A percentile compares a stretch with the other conserved stretches of the same genome.
These are phyloP conservation scores for Boletus sp. DNA, from an alignment of 768 basidiomycete genomes.

Conservation along the genomic window DNA sequence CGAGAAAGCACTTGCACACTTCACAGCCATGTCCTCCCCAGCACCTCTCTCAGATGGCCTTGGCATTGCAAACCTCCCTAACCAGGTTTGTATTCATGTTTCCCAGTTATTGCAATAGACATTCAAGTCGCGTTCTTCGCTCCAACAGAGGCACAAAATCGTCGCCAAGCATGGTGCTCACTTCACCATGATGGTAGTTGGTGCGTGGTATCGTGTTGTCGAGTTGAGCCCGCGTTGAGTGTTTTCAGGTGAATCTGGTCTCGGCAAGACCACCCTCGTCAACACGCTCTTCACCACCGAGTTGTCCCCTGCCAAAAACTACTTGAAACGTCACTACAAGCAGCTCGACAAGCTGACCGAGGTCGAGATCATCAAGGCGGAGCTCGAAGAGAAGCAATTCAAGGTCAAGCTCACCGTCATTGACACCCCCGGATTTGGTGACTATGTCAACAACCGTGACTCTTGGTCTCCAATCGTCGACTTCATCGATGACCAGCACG, in stretches of 20 bases:
- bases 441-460: slow-evolving; percentile 99
- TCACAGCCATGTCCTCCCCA: slow-evolving; percentile 27
- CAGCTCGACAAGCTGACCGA: slow-evolving; percentile 99
- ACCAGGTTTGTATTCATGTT: slow-evolving; percentile 67
- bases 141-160: slow-evolving; percentile 90
- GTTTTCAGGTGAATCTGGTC: slow-evolving; percentile 83
- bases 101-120: neutral
- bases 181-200: slow-evolving; percentile 99
- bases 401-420: slow-evolving; percentile 99
- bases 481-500: slow-evolving; percentile 96
- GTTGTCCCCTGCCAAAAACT: slow-evolving; percentile 89
- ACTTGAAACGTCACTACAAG: slow-evolving; percentile 84
- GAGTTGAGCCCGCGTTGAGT: neutral
- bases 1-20: slow-evolving; percentile 13
- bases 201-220: slow-evolving; percentile 39
- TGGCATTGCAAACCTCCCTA: slow-evolving; percentile 95
- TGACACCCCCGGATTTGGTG: slow-evolving; percentile 98
- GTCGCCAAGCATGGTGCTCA: slow-evolving; percentile 96
- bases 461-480: slow-evolving; percentile 98
- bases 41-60: slow-evolving; percentile 64
- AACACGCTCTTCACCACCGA: slow-evolving; percentile 99
- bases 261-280: slow-evolving; percentile 97
- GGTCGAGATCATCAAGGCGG: slow-evolving; percentile 98
- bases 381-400: slow-evolving; percentile 98
- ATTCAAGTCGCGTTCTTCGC: neutral